phyloP scores from a whole-genome alignment of 495 filamentous ascomycete species.

The Penicillium canescens region DNA sequence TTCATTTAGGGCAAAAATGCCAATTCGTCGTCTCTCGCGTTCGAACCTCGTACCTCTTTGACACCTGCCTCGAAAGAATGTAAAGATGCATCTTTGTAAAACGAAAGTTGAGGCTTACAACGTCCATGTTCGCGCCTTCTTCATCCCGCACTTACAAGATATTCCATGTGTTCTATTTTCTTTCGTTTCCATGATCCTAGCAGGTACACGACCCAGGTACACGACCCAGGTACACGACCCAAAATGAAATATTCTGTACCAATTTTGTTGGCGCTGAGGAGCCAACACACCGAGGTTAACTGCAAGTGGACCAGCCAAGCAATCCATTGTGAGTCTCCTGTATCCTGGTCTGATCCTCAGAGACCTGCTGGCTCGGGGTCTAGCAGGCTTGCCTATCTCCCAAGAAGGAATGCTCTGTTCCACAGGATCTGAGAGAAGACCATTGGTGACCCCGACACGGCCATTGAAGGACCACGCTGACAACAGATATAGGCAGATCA shows the following conservation, averaged over 20 bases:
- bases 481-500: constrained; percentile 7
- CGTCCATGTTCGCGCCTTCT: too few relatives aligned
- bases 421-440: not conserved
- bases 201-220: constrained; percentile 4
- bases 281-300: constrained; percentile 28
- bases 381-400: not conserved
- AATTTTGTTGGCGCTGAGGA: constrained; percentile 36
- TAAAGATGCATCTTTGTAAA: too few relatives aligned
- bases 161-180: too few relatives aligned
- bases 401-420: too few relatives aligned
- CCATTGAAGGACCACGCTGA: not conserved
- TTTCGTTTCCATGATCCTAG: not conserved
- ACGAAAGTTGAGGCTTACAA: too few relatives aligned
- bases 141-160: too few relatives aligned
- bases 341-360: not conserved
- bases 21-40: not conserved
- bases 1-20: not conserved
- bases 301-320: constrained; percentile 25
- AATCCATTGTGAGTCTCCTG: constrained; percentile 18
- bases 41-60: not conserved
- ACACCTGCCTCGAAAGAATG: too few relatives aligned
- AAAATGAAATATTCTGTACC: constrained; percentile 41
- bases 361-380: not conserved
- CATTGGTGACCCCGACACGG: too few relatives aligned
- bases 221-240: not conserved